Conservation (phyloP, 2,329 filamentous ascomycete genomes). For the Rachicladosporium sp. region DNA sequence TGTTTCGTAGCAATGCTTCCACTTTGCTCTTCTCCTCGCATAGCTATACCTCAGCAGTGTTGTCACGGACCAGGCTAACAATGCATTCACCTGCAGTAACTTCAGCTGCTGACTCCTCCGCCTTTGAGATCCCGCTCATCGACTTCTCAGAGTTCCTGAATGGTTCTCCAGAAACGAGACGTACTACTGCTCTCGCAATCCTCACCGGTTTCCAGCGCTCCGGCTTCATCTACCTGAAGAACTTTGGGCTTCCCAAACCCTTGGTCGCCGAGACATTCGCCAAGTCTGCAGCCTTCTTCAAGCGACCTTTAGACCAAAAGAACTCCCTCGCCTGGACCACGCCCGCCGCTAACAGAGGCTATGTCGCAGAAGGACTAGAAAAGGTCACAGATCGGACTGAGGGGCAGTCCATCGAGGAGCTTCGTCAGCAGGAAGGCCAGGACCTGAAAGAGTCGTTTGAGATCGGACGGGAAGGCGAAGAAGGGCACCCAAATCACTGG, state of each 20-base stretch:
- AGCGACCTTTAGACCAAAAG: constrained; percentile 48
- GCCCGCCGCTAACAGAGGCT: constrained; percentile 37
- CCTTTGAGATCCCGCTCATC: constrained; percentile 39
- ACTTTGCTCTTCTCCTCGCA: too few species aligned
- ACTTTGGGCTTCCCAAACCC: constrained; percentile 53
- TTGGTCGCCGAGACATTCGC: constrained; percentile 31
- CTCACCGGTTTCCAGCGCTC: constrained; percentile 70
- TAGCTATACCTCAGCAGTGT: too few species aligned
- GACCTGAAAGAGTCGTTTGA: constrained; percentile 48
- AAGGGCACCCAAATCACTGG: constrained; percentile 65
- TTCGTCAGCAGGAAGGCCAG: constrained; percentile 32
- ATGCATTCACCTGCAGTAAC: not conserved
- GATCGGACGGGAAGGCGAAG: constrained; percentile 48
- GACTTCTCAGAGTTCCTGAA: constrained; percentile 59
- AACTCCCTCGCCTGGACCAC: constrained; percentile 51
- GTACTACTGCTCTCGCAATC: constrained; percentile 52
- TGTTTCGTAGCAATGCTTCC: too few species aligned
- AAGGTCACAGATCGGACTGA: constrained; percentile 51
- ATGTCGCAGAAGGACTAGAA: constrained; percentile 44
- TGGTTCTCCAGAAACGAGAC: constrained; percentile 7
- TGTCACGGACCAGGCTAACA: too few species aligned
- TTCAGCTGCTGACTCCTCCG: constrained; percentile 2
- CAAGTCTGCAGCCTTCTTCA: constrained; percentile 55
- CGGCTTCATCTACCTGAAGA: constrained; percentile 74
- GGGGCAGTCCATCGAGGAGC: constrained; percentile 39